A percentile compares a stretch with the other conserved stretches of the same genome.
These are phyloP conservation scores for Boletus calvinii DNA, from an alignment of 1,284 basidiomycete genomes.

Conservation along the genomic window DNA sequence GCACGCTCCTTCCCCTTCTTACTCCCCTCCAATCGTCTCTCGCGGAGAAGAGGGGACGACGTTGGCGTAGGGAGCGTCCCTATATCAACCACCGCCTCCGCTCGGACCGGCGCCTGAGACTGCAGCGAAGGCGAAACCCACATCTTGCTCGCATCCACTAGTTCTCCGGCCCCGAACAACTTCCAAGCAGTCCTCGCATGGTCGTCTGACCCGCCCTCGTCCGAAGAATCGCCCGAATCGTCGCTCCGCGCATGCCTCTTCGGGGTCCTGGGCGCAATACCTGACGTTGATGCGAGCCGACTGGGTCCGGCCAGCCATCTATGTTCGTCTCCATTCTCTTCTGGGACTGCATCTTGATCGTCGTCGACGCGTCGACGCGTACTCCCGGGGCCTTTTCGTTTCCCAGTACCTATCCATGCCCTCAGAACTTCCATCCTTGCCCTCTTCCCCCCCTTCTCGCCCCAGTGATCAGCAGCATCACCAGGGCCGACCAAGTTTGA, in stretches of 20 bases:
- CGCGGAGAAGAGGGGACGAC: conserved; percentile 24
- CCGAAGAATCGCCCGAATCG: conserved; percentile 44
- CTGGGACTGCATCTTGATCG: not conserved
- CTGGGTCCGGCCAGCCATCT: not conserved
- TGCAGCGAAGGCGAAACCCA: conserved; percentile 24
- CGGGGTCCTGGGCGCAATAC: not conserved
- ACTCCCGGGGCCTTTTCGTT: conserved; percentile 27
- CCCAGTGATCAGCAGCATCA: conserved; percentile 53
- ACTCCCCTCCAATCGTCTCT: not conserved
- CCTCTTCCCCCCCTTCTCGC: conserved; percentile 44
- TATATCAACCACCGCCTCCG: not conserved
- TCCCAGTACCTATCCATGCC: conserved; percentile 40
- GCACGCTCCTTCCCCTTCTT: conserved; percentile 9
- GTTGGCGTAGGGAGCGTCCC: conserved; percentile 26
- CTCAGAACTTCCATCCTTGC: conserved; percentile 46
- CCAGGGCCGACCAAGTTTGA: conserved; percentile 58
- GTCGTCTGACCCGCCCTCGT: conserved; percentile 46
- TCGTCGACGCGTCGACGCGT: conserved; percentile 13
- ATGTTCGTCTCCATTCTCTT: not conserved
- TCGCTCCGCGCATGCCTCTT: conserved; percentile 18
- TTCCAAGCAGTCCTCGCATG: conserved; percentile 48
- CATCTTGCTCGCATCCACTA: conserved; percentile 3
- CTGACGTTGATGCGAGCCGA: not conserved
- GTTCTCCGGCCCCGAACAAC: conserved; percentile 43
- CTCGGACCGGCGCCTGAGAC: not conserved